Base-by-base conservation (phyloP, 352 stramenopile species). In the Phytophthora meadii region DNA sequence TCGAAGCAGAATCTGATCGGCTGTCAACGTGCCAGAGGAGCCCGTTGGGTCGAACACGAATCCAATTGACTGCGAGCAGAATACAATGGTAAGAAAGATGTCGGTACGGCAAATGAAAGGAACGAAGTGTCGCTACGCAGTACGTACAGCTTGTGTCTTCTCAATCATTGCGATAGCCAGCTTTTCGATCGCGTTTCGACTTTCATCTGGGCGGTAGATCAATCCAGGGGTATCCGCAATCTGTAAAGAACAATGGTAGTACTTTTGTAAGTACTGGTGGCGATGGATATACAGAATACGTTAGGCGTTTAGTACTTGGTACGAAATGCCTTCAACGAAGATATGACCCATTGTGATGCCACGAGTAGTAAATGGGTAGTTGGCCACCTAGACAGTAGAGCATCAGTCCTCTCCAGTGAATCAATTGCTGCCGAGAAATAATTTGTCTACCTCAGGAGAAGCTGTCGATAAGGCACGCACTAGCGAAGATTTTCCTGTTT, bases 281-380 rank as follows among this genome's bases (percentile, higher is more conserved):
- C 9, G 1, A 36, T 36, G 30, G 30, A 14, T 14, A 14, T 36
- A 14, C 9, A 34, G 28, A 10, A 36, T 8, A 14, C 12, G 12
- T 46, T 36, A 9, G 57, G 0, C 25, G 27, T 28, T 22, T 15
- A 19, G 54, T 56, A 88, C 86, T 81, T 95, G 88, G 48, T 92
- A 94, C 15, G 88, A 88, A 45, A 87, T 79, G 37, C 87, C 87
- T 36, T 94, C 74, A 24, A 94, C 83, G 58, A 92, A 95, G 54
- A 96, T 89, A 54, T 96, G 88, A 3, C 88, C 88, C 81, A 96
- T 94, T 7, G 88, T 94, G 50, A 96, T 94, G 34, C 86, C 88
- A 17, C 88, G 81, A 12, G 88, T 96, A 28, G 88, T 96, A 62
- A 96, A 96, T 32, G 88, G 88, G 30, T 96, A 96, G 54, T 96